A percentile compares a stretch with the other conserved stretches of the same genome.
These are phyloP conservation scores for Saccharomycopsis guyanensis DNA, from an alignment of 805 yeast species.

Conservation along the genomic window DNA sequence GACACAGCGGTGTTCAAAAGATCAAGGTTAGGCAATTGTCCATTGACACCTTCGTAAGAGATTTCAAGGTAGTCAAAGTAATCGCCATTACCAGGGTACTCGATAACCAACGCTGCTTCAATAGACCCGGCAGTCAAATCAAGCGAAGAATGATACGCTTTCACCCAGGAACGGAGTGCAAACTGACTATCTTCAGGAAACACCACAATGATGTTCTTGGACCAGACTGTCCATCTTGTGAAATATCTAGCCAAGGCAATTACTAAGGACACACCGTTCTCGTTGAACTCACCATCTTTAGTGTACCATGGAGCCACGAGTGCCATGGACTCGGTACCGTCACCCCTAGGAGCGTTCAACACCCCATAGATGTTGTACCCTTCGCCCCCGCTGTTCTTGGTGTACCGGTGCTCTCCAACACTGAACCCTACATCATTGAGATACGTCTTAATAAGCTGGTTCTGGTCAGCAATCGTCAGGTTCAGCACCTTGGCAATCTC, in stretches of 20 bases:
- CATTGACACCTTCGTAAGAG: slow-evolving; percentile 82
- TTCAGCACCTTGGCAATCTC: slow-evolving; percentile 39
- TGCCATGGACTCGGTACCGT: slow-evolving; percentile 92
- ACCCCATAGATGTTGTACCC: slow-evolving; percentile 65
- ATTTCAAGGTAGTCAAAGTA: slow-evolving; percentile 68
- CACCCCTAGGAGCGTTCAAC: slow-evolving; percentile 90
- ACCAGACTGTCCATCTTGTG: slow-evolving; percentile 86
- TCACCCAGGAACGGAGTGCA: slow-evolving; percentile 82
- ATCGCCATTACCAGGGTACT: slow-evolving; percentile 61
- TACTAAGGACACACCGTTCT: slow-evolving; percentile 73
- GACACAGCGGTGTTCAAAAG: slow-evolving; percentile 74
- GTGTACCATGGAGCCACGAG: slow-evolving; percentile 83
- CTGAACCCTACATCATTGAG: slow-evolving; percentile 66
- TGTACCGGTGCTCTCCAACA: slow-evolving; percentile 40
- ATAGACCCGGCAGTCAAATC: slow-evolving; percentile 90
- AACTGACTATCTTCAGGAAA: slow-evolving; percentile 64
- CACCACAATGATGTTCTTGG: slow-evolving; percentile 84
- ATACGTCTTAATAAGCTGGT: slow-evolving; percentile 47
- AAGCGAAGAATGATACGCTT: slow-evolving; percentile 79
- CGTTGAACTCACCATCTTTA: slow-evolving; percentile 54
- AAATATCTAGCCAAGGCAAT: slow-evolving; percentile 74
- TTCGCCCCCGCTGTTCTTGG: slow-evolving; percentile 28
- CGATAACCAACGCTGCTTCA: slow-evolving; percentile 83
- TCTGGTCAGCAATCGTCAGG: slow-evolving; percentile 30
- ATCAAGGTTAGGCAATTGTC: slow-evolving; percentile 93